These are phyloP conservation scores for Euclidium syriacum DNA, from an alignment of 345 rosid genomes.

Conservation along the genomic window DNA sequence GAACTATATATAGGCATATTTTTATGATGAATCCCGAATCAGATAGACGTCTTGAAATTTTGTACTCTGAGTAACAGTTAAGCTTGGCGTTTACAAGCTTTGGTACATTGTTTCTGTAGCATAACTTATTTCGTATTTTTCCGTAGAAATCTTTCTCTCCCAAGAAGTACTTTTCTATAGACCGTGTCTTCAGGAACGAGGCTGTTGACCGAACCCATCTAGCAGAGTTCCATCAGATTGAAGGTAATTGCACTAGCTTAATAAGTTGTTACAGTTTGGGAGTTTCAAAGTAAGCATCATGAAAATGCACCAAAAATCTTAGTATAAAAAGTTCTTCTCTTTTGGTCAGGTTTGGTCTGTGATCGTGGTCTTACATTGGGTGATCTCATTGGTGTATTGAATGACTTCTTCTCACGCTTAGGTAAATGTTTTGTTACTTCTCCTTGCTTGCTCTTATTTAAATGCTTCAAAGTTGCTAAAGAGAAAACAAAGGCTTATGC, in stretches of 20 bases:
- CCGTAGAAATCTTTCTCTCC: constrained; percentile 60
- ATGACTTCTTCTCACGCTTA: constrained; percentile 85
- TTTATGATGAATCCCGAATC: background rate
- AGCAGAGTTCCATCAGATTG: constrained; percentile 97
- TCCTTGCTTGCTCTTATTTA: background rate
- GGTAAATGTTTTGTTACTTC: constrained; percentile 38
- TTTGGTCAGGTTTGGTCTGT: constrained; percentile 72
- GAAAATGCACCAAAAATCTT: background rate
- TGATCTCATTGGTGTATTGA: constrained; percentile 78
- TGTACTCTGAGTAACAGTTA: background rate
- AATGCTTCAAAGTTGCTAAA: background rate
- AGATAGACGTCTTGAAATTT: background rate
- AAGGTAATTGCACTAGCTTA: constrained; percentile 51
- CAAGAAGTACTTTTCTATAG: constrained; percentile 88
- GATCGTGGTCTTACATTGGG: constrained; percentile 92
- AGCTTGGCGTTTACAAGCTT: background rate
- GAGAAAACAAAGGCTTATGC: background rate
- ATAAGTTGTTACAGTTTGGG: background rate
- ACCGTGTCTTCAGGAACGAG: constrained; percentile 97
- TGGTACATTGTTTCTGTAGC: background rate
- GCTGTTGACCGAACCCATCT: constrained; percentile 95
- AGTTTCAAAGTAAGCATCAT: background rate
- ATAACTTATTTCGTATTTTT: background rate
- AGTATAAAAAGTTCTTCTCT: constrained; percentile 4
- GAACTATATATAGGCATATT: background rate